Evolutionary conservation across 2,329 filamentous ascomycete species (phyloP), one percentile per base, ranked within the genome.

Genomic region (Aureobasidium subglaciale): DNA sequence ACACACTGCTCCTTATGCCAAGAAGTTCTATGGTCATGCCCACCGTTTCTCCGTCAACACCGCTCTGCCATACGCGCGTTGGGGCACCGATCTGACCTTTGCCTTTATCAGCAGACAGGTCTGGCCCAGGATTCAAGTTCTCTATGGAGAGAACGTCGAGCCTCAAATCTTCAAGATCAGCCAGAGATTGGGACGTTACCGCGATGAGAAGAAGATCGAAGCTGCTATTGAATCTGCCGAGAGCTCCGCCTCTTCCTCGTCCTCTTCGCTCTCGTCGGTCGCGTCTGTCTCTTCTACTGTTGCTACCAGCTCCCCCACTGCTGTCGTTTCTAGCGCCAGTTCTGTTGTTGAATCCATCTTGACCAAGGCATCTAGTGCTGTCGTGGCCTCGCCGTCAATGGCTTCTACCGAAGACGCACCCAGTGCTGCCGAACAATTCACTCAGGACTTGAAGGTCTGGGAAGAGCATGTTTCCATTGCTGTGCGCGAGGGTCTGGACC

Each of bases 91-190:
- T 56, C 83, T 83, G 58, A 80, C 81, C 0, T 81, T 83, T 57
- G 73, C 79, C 11, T 92, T 96, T 65, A 73, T 95, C 30, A 82
- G 90, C 57, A 81, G 82, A 43, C 85, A 84, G 2, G 75, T 97
- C 15, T 93, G 88, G 86, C 92, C 92, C 2, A 85, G 87, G 61
- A 60, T 96, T 10, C 83, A 87, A 24, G 79, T 87, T 13, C 74
- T 96, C 5, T 97, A 97, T 66, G 82, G 85, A 10, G 85, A 96
- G 66, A 96, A 95, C 63, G 91, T 99, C 3, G 91, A 97, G 73
- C 95, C 95, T 13, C 95, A 99, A 71, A 79, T 99, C 13, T 82
- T 92, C 56, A 89, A 90, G 64, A 97, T 99, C 64, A 88, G 89
- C 11, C 87, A 96, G 73, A 85, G 91, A 42, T 80, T 99, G 10